These are phyloP conservation scores for Dichotomopilus funicola DNA, from an alignment of 2,329 filamentous ascomycete genomes.

Conservation along the genomic window DNA sequence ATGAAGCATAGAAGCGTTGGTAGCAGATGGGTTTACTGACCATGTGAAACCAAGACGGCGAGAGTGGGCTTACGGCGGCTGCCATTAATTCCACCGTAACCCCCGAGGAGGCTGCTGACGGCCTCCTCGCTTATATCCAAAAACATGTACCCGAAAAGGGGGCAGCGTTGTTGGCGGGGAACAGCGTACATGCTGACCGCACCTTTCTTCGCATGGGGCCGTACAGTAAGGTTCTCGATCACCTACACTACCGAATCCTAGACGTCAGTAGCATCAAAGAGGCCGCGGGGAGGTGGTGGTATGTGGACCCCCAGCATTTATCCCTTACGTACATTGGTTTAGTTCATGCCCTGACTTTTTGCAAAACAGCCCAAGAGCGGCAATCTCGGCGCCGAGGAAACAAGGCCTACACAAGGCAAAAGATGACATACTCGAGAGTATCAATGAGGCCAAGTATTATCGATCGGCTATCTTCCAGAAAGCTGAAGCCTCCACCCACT, in stretches of 20 bases:
- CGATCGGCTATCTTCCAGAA: slow-evolving; percentile 23
- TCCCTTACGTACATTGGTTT: too few relatives aligned
- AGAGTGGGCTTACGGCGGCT: slow-evolving; percentile 72
- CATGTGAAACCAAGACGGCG: slow-evolving; percentile 40
- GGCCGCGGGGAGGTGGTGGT: slow-evolving; percentile 73
- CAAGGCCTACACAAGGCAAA: slow-evolving; percentile 71
- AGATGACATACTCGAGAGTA: slow-evolving; percentile 91
- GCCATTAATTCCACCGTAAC: slow-evolving; percentile 69
- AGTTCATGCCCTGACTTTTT: neutral
- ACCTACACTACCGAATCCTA: slow-evolving; percentile 83
- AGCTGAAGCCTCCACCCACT: neutral
- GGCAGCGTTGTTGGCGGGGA: slow-evolving; percentile 75
- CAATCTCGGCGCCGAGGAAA: slow-evolving; percentile 59
- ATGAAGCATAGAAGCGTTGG: neutral
- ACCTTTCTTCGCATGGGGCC: slow-evolving; percentile 70
- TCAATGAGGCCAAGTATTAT: slow-evolving; percentile 84
- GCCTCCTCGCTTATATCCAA: slow-evolving; percentile 72
- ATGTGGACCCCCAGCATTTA: neutral
- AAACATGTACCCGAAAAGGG: slow-evolving; percentile 60
- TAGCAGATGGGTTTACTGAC: neutral
- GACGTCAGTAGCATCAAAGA: slow-evolving; percentile 94
- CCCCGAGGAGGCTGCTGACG: slow-evolving; percentile 62
- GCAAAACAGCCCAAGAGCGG: slow-evolving; percentile 14
- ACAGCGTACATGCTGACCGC: slow-evolving; percentile 85
- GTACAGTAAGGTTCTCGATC: slow-evolving; percentile 64